Evolutionary conservation across 805 yeast species (phyloP), one percentile per base, ranked within the genome.

Genomic region (Schizosaccharomyces lindneri): DNA sequence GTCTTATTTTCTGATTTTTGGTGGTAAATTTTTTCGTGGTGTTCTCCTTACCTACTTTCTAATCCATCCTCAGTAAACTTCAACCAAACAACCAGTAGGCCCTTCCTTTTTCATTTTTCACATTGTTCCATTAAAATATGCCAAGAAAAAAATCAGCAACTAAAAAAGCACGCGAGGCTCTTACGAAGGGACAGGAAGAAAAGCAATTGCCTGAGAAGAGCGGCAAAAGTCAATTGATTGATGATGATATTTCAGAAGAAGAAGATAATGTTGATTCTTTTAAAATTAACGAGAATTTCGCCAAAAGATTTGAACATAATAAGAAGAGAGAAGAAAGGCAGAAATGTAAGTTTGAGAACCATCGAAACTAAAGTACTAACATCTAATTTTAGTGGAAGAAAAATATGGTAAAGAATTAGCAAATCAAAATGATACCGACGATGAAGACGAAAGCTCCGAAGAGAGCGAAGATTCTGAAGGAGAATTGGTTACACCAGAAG

Each of bases 401-500:
- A 68, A 64, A 65, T 66, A 62, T 64, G 69, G 67, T n/a, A 62
- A 65, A 21, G 64, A 69, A 61, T 21, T 32, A 27, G 59, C 36
- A 21, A 55, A 36, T 17, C 72, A 69, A 59, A 73, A 70, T 48
- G 68, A 68, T 15, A 70, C 64, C 7, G 71, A 68, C 15, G 68
- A 68, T 17, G 68, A 63, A 1, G 75, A 70, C n/a, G 76, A 75
- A 7, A 64, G 72, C 13, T 61, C 63, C 31, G 68, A 70, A 41
- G 95, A 87, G 69, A 87, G 82, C 3, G 98, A 90, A 72, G 98
- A 93, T 69, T 96, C 89, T 64, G 83, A 71, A 66, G 98, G 96
- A 61, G 95, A 88, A 39, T 74, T 93, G 61, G 76, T 87, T 61
- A 90, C 97, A 0, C 87, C 81, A 59, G 88, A 85, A 61, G 86